phyloP scores from a whole-genome alignment of 2,329 filamentous ascomycete genomes.

The Didymosphaeria variabile region DNA sequence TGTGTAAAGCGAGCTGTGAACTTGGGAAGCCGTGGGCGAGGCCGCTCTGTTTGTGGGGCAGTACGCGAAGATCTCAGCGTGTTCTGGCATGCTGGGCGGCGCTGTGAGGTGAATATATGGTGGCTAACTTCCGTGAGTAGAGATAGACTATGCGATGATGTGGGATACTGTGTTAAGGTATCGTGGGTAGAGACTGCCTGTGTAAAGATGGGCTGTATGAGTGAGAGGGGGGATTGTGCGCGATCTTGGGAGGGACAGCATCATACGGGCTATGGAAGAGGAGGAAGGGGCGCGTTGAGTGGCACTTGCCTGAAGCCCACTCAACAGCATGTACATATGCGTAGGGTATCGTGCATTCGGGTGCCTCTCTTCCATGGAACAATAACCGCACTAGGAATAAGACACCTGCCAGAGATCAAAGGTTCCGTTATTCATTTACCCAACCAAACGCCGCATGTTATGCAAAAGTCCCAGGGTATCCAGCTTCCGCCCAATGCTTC shows the following conservation, averaged over 20 bases:
- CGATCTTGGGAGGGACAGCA: too few species aligned
- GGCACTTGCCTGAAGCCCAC: background rate
- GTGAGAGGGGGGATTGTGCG: background rate
- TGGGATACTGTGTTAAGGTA: background rate
- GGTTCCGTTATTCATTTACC: background rate
- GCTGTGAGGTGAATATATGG: background rate
- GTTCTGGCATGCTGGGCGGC: slow-evolving; percentile 1
- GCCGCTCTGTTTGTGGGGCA: background rate
- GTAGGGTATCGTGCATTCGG: background rate
- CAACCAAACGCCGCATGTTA: background rate
- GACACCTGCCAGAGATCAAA: background rate
- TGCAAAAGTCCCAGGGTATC: slow-evolving; percentile 13
- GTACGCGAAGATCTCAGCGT: slow-evolving; percentile 2
- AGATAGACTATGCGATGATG: background rate
- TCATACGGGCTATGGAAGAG: background rate
- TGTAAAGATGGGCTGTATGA: background rate
- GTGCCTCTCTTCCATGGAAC: background rate
- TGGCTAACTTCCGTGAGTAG: background rate
- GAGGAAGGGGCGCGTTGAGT: background rate
- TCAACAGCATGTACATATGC: background rate
- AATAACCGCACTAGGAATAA: background rate
- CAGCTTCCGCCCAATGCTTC: background rate
- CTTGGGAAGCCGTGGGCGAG: too few species aligned
- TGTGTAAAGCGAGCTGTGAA: background rate
- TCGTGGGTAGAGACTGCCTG: background rate